A percentile compares a stretch with the other conserved stretches of the same genome.
phyloP scores from a whole-genome alignment of 2,329 filamentous ascomycete species.

The Monosporascus sp. region DNA sequence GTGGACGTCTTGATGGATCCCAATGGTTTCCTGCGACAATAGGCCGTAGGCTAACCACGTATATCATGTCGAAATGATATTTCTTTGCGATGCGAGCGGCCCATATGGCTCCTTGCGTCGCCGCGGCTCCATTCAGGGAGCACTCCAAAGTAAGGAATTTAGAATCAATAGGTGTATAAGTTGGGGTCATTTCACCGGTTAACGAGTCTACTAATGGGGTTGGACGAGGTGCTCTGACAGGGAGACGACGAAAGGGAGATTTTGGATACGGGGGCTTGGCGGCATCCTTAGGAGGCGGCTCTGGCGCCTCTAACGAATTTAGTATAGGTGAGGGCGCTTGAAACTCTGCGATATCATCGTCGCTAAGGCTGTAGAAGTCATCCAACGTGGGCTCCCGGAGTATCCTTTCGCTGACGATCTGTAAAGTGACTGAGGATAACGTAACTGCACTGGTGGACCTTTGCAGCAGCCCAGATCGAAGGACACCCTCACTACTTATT shows the following conservation, averaged over 20 bases:
- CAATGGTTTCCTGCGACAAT: conserved; percentile 14
- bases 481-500: conserved; percentile 5
- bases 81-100: conserved; percentile 49
- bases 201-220: background rate
- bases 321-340: conserved; percentile 12
- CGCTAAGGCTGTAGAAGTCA: conserved; percentile 49
- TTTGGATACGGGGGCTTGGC: conserved; percentile 5
- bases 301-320: conserved; percentile 17
- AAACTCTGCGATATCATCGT: conserved; percentile 53
- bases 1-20: conserved; percentile 12
- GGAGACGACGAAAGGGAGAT: background rate
- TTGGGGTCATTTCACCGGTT: conserved; percentile 20
- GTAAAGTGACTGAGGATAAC: conserved; percentile 18
- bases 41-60: conserved; percentile 55
- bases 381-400: conserved; percentile 47
- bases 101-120: conserved; percentile 45
- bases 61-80: conserved; percentile 54
- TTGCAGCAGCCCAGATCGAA: conserved; percentile 13
- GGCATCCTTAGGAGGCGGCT: conserved; percentile 19
- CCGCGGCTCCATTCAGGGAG: conserved; percentile 37
- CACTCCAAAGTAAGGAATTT: conserved; percentile 39
- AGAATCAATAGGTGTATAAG: conserved; percentile 19
- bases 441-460: conserved; percentile 22
- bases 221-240: background rate
- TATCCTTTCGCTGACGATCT: conserved; percentile 25